phyloP scores from a whole-genome alignment of 2,329 filamentous ascomycete species.

The Emergomyces africanus region DNA sequence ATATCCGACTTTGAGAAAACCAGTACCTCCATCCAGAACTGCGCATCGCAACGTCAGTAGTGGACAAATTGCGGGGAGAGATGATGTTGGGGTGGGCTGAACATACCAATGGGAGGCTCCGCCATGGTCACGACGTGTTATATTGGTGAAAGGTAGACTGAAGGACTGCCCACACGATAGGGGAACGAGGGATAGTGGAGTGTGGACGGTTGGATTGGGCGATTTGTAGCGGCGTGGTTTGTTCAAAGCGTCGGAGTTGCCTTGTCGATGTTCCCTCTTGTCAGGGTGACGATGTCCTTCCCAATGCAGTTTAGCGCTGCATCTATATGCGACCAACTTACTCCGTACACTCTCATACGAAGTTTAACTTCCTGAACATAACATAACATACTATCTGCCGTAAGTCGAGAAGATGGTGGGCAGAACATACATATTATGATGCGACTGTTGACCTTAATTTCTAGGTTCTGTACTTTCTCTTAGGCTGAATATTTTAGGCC shows the following conservation, averaged over 20 bases:
- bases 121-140: conserved; percentile 24
- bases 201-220: not conserved
- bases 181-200: not conserved
- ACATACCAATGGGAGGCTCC: conserved; percentile 38
- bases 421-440: not conserved
- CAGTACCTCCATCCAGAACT: conserved; percentile 99
- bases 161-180: not conserved
- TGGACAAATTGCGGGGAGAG: conserved; percentile 11
- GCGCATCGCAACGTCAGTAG: conserved; percentile 20
- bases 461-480: too few relatives aligned
- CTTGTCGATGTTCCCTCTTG: not conserved
- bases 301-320: not conserved
- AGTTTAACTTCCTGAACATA: too few relatives aligned
- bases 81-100: conserved; percentile 13
- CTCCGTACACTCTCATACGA: too few relatives aligned
- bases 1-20: conserved; percentile 99
- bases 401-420: not conserved
- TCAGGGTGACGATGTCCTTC: not conserved
- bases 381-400: too few relatives aligned
- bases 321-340: too few relatives aligned
- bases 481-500: too few relatives aligned
- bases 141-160: not conserved
- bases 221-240: not conserved
- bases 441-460: not conserved
- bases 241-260: not conserved